phyloP scores from a whole-genome alignment of 225 moss, liverwort and hornwort genomes.

The Takakia lepidozioides region DNA sequence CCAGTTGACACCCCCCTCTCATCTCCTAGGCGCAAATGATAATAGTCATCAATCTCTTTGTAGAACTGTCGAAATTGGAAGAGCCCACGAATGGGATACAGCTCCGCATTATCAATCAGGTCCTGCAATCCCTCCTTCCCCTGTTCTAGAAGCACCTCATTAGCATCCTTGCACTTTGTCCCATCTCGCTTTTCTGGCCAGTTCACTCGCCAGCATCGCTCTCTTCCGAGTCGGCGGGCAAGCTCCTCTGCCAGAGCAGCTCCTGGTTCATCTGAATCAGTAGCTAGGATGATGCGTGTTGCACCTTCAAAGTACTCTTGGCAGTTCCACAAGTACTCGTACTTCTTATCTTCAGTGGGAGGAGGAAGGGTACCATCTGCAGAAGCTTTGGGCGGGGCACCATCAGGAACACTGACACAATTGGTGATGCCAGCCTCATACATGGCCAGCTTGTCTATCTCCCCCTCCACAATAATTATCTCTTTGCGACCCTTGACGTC shows the following conservation, averaged over 20 bases:
- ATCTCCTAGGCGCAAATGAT: slow-evolving; percentile 81
- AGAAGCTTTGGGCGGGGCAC: slow-evolving; percentile 76
- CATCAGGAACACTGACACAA: slow-evolving; percentile 98
- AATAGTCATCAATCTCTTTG: slow-evolving; percentile 94
- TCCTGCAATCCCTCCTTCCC: slow-evolving; percentile 66
- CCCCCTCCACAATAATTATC: slow-evolving; percentile 95
- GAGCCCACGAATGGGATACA: slow-evolving; percentile 90
- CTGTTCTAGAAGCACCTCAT: slow-evolving; percentile 66
- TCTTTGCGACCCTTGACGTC: slow-evolving; percentile 70
- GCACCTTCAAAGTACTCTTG: slow-evolving; percentile 80
- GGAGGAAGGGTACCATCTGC: slow-evolving; percentile 37
- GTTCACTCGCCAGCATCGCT: slow-evolving; percentile 94
- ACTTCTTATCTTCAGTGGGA: slow-evolving; percentile 76
- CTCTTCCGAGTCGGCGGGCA: slow-evolving; percentile 92
- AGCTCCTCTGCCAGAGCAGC: slow-evolving; percentile 95
- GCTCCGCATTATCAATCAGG: slow-evolving; percentile 64
- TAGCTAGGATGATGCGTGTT: slow-evolving; percentile 89
- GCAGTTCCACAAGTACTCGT: slow-evolving; percentile 87
- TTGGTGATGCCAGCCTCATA: slow-evolving; percentile 77
- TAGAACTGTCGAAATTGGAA: slow-evolving; percentile 83
- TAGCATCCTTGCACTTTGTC: slow-evolving; percentile 77
- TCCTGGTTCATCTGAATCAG: slow-evolving; percentile 92
- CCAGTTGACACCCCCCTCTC: slow-evolving; percentile 97
- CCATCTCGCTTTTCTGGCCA: slow-evolving; percentile 66
- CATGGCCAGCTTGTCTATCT: slow-evolving; percentile 91